Base-by-base conservation (phyloP, 2,329 filamentous ascomycete species). In the Stemphylium vesicarium region DNA sequence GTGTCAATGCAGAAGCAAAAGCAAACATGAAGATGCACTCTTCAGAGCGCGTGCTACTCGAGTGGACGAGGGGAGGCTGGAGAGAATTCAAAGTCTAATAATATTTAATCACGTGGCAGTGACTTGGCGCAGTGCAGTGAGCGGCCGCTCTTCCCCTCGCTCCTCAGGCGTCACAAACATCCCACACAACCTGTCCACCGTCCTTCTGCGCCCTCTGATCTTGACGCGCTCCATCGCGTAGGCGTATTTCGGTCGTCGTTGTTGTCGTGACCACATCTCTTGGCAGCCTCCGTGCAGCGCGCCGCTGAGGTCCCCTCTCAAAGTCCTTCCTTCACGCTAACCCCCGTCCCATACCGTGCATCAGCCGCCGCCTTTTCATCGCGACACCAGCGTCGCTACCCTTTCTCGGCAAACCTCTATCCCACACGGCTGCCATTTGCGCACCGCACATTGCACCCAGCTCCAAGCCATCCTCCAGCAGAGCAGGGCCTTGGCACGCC, bases 281-380 rank as follows among this genome's bases (percentile, higher is more conserved):
- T 56, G 53, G 47, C 47, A 46, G 46, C 26, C 41, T 49, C 44
- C 51, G 50, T 53, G 50, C 46, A 53, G 51, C 38, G 51, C 51
- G 44, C 39, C 51, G 38, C 50, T 50, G 45, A 53, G 38, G 46
- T 50, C 51, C 50, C 50, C 55, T 57, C 36, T 38, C 50, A 48
- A 52, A 52, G 46, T 43, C 57, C 56, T 56, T 55, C 57, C 60
- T 50, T 52, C 53, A 52, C 50, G 49, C 53, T 53, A 56, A 50
- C 55, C 49, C 47, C 53, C 55, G 41, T 45, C 52, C 50, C 56
- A 51, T 53, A 50, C 49, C 56, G 56, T 55, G 56, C 56, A 59
- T 56, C 56, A 59, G 56, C 56, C 62, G 62, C 57, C 57, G 53
- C 47, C 53, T 52, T 54, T 56, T 52, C 56, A 57, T 55, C 52